Conservation (phyloP, 2,329 filamentous ascomycete genomes). For the Fusarium piperis region DNA sequence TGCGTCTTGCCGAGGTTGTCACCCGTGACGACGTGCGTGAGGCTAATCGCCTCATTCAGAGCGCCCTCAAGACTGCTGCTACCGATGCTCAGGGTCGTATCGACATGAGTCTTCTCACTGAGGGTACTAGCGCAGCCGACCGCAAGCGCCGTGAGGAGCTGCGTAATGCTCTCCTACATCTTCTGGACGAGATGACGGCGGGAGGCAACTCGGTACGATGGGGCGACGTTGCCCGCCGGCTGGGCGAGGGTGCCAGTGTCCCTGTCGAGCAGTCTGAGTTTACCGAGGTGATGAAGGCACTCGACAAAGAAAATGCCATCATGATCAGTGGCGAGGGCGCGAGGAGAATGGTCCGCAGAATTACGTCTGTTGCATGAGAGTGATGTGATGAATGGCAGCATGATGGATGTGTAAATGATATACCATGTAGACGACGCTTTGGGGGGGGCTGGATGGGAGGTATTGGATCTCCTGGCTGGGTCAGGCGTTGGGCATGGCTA, state of each 20-base stretch:
- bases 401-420: slow-evolving; percentile 39
- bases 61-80: slow-evolving; percentile 95
- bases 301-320: slow-evolving; percentile 87
- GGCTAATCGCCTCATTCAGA: slow-evolving; percentile 91
- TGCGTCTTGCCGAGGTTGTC: slow-evolving; percentile 84
- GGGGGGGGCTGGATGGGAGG: slow-evolving; percentile 10
- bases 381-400: slow-evolving; percentile 1
- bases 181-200: slow-evolving; percentile 84
- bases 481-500: slow-evolving; percentile 39
- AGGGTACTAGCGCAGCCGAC: slow-evolving; percentile 92
- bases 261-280: slow-evolving; percentile 84
- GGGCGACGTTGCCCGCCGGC: slow-evolving; percentile 77
- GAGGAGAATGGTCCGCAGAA: slow-evolving; percentile 81
- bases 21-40: slow-evolving; percentile 86
- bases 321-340: slow-evolving; percentile 86
- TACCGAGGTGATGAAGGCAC: slow-evolving; percentile 77
- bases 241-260: slow-evolving; percentile 77
- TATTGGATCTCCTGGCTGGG: slow-evolving; percentile 24
- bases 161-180: slow-evolving; percentile 77
- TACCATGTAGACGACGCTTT: slow-evolving; percentile 34
- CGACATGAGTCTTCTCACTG: slow-evolving; percentile 94
- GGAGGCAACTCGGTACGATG: slow-evolving; percentile 76
- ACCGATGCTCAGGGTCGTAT: slow-evolving; percentile 93
- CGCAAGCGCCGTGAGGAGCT: slow-evolving; percentile 84
- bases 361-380: slow-evolving; percentile 56